Conservation (phyloP, 441 rosid genomes). For the Gossypium davidsonii region DNA sequence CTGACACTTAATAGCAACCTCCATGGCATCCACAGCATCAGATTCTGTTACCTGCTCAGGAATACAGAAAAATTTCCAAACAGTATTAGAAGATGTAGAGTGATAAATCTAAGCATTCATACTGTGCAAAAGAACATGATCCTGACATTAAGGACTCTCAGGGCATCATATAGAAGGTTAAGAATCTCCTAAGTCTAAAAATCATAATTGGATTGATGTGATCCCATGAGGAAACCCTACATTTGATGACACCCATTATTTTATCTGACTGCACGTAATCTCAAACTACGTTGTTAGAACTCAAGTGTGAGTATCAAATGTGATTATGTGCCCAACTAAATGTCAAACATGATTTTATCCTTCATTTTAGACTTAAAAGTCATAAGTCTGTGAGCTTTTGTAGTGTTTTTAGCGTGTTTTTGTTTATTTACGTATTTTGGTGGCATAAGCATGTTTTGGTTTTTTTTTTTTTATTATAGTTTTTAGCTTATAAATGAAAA, state of each 20-base stretch:
- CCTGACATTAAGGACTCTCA: neutral
- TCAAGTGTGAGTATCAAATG: neutral
- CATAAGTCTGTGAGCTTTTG: neutral
- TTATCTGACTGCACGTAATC: neutral
- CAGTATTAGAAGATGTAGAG: neutral
- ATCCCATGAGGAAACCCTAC: neutral
- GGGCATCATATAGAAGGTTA: neutral
- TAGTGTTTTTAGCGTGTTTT: neutral
- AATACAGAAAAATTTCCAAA: conserved; percentile 13
- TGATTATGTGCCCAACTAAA: neutral
- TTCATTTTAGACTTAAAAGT: too few relatives aligned
- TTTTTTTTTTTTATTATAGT: too few relatives aligned
- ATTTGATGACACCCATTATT: neutral
- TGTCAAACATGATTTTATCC: too few relatives aligned
- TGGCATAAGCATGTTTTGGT: too few relatives aligned
- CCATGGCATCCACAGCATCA: conserved; percentile 84
- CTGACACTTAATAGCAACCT: conserved; percentile 62
- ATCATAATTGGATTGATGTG: neutral
- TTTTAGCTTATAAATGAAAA: too few relatives aligned
- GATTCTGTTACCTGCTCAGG: conserved; percentile 81
- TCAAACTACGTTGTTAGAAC: neutral
- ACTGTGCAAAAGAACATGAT: neutral
- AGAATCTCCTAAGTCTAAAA: neutral
- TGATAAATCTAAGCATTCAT: neutral
- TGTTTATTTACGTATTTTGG: too few relatives aligned